Conservation (phyloP, 768 basidiomycete genomes). For the Phaffia australis region DNA sequence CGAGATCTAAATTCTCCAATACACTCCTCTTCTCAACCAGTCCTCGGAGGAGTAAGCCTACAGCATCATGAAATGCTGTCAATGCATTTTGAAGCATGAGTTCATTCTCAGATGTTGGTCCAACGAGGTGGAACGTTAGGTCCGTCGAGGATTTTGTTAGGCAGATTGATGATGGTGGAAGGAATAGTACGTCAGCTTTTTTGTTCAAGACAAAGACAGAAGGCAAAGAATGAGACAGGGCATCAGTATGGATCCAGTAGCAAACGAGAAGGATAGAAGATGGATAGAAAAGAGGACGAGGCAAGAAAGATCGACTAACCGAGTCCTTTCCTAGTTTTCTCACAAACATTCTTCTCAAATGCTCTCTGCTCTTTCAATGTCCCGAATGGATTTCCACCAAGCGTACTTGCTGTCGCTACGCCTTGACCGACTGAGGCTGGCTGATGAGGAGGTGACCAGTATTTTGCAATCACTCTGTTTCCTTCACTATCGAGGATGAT, state of each 20-base stretch:
- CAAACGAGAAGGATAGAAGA: neutral
- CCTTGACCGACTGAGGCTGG: slow-evolving; percentile 31
- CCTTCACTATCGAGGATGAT: slow-evolving; percentile 92
- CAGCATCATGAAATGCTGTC: slow-evolving; percentile 70
- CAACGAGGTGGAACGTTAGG: slow-evolving; percentile 87
- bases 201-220: neutral
- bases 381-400: slow-evolving; percentile 28
- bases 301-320: slow-evolving; percentile 45
- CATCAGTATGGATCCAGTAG: neutral
- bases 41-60: slow-evolving; percentile 73
- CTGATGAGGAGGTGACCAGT: slow-evolving; percentile 65
- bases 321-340: slow-evolving; percentile 88
- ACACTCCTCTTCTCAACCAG: slow-evolving; percentile 90
- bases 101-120: slow-evolving; percentile 80
- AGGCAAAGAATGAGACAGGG: neutral
- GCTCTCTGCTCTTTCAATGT: slow-evolving; percentile 83
- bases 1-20: slow-evolving; percentile 85
- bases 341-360: slow-evolving; percentile 90
- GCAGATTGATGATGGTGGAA: slow-evolving; percentile 73
- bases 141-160: slow-evolving; percentile 92
- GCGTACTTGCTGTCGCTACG: slow-evolving; percentile 28
- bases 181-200: slow-evolving; percentile 78
- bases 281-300: neutral
- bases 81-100: slow-evolving; percentile 86
- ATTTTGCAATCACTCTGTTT: slow-evolving; percentile 87